Percentiles rank a stretch among this genome's conserved stretches.
Evolutionary conservation across 768 basidiomycete species (phyloP).

Genomic region (Pleurotus citrinopileatus): DNA sequence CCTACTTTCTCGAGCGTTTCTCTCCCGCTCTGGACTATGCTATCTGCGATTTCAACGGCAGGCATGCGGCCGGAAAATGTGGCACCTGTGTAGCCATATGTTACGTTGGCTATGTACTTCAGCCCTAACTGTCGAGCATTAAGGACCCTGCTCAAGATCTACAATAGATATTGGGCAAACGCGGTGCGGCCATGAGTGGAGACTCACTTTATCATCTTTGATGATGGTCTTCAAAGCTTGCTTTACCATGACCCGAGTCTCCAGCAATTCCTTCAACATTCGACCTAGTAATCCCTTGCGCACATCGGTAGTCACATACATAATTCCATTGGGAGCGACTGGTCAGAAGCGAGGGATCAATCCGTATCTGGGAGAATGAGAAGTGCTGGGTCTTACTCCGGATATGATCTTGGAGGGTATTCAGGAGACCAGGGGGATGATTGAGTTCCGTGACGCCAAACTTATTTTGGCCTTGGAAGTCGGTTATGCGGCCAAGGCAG

Average conservation of each 20-base stretch:
- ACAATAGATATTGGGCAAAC: too few species aligned
- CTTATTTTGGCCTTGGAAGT: conserved; percentile 87
- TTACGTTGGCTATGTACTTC: conserved; percentile 93
- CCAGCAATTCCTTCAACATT: conserved; percentile 90
- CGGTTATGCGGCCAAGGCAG: conserved; percentile 83
- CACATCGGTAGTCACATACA: conserved; percentile 85
- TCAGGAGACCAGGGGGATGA: conserved; percentile 63
- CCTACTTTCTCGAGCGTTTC: conserved; percentile 91
- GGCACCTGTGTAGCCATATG: conserved; percentile 95
- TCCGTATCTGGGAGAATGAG: too few species aligned
- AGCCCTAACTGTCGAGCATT: conserved; percentile 91
- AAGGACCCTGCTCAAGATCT: conserved; percentile 75
- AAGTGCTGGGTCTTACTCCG: conserved; percentile 46
- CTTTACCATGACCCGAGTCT: conserved; percentile 98
- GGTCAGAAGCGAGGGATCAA: not conserved
- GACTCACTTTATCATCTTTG: conserved; percentile 82
- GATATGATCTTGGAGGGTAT: conserved; percentile 71
- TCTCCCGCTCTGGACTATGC: conserved; percentile 94
- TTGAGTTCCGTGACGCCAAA: conserved; percentile 80
- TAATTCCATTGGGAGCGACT: conserved; percentile 96
- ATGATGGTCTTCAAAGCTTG: conserved; percentile 87
- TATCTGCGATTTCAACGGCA: conserved; percentile 96
- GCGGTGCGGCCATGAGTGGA: too few species aligned
- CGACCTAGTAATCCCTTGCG: conserved; percentile 83
- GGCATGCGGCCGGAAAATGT: conserved; percentile 98